Conservation (phyloP, 2,329 filamentous ascomycete species). For the Fusarium papillatum region DNA sequence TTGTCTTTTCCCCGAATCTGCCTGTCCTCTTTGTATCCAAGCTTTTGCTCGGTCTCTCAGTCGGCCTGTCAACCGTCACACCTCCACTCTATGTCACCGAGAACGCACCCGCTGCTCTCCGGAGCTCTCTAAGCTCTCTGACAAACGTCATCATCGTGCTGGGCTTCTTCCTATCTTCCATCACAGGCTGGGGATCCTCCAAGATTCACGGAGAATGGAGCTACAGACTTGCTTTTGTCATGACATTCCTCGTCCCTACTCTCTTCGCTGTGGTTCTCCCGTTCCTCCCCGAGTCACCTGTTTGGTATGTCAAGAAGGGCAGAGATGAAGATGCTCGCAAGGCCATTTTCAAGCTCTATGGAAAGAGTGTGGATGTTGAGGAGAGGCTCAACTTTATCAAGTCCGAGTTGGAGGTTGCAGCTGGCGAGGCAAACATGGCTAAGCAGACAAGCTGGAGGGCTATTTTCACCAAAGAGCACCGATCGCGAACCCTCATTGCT, state of each 20-base stretch:
- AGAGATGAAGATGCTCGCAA: constrained; percentile 44
- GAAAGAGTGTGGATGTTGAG: constrained; percentile 35
- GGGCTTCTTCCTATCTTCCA: constrained; percentile 46
- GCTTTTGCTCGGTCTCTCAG: constrained; percentile 42
- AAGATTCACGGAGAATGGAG: constrained; percentile 46
- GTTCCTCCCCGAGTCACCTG: constrained; percentile 45
- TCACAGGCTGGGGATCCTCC: constrained; percentile 44
- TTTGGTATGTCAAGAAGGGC: constrained; percentile 47
- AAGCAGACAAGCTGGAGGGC: constrained; percentile 47
- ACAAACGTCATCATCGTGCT: constrained; percentile 48
- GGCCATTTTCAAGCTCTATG: constrained; percentile 43
- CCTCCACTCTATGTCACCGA: constrained; percentile 47
- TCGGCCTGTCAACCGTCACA: constrained; percentile 44
- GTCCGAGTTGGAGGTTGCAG: constrained; percentile 42
- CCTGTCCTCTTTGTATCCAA: constrained; percentile 47
- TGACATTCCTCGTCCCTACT: constrained; percentile 45
- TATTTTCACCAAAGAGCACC: constrained; percentile 47
- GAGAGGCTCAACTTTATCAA: constrained; percentile 42
- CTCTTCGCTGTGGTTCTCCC: constrained; percentile 41
- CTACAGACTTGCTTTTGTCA: constrained; percentile 43
- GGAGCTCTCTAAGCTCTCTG: constrained; percentile 43
- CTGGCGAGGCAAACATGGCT: constrained; percentile 39
- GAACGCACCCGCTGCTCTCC: constrained; percentile 44
- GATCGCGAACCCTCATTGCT: constrained; percentile 41
- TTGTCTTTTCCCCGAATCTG: constrained; percentile 44